Percentiles rank a stretch among this genome's conserved stretches.
phyloP scores from a whole-genome alignment of 2,329 filamentous ascomycete genomes.

The Claviceps quebecensis region DNA sequence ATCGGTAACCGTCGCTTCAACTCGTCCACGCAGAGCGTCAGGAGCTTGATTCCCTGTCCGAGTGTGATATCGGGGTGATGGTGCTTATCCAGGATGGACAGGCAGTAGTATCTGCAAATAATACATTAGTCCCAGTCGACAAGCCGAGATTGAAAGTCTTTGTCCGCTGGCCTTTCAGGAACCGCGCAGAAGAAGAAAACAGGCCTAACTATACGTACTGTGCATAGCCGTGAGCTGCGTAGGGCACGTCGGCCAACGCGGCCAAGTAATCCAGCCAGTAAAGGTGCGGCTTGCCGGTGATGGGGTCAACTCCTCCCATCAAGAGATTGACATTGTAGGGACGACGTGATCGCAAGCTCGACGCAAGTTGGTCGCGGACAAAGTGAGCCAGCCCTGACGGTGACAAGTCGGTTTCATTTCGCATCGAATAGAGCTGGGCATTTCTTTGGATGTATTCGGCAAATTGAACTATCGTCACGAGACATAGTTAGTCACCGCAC shows the following conservation, averaged over 20 bases:
- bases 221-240: conserved; percentile 94
- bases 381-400: conserved; percentile 84
- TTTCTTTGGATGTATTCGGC: conserved; percentile 99
- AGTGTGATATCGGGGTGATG: conserved; percentile 89
- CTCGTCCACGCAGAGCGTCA: conserved; percentile 93
- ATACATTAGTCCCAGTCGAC: not conserved
- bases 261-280: conserved; percentile 98
- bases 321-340: conserved; percentile 96
- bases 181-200: not conserved
- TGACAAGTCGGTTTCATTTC: conserved; percentile 84
- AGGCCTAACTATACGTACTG: conserved; percentile 47
- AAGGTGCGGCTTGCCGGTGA: conserved; percentile 77
- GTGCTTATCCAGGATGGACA: conserved; percentile 96
- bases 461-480: conserved; percentile 66
- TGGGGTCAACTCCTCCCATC: conserved; percentile 83
- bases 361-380: conserved; percentile 84
- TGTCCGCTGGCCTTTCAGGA: not conserved
- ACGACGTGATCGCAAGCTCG: conserved; percentile 77
- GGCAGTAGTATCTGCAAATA: conserved; percentile 70
- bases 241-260: conserved; percentile 73
- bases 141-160: not conserved
- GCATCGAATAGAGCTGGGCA: conserved; percentile 95
- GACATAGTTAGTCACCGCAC: conserved; percentile 11
- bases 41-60: conserved; percentile 79
- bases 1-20: conserved; percentile 92